Conservation (phyloP, 179 eudicot genomes). For the Carnegiea gigantea region DNA sequence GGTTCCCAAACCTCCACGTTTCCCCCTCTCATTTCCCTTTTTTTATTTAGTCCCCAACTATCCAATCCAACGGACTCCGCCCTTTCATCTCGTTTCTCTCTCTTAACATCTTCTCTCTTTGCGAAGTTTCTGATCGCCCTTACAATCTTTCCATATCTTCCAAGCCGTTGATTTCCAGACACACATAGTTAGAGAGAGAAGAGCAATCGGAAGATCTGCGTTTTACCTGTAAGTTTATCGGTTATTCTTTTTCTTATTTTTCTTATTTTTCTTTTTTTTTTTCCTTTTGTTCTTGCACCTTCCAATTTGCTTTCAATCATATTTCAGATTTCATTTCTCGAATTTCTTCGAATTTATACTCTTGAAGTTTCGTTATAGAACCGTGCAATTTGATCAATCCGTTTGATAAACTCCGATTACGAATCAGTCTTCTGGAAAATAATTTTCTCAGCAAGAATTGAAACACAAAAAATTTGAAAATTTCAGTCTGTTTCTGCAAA, state of each 20-base stretch:
- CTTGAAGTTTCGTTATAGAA: background rate
- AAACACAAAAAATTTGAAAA: background rate
- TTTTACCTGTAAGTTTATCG: background rate
- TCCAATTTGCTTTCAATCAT: background rate
- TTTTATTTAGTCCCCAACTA: slow-evolving; percentile 31
- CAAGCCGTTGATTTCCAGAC: slow-evolving; percentile 12
- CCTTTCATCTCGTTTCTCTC: slow-evolving; percentile 9
- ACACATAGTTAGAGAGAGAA: background rate
- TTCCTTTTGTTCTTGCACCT: background rate
- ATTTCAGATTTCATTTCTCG: background rate
- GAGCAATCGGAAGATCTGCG: background rate
- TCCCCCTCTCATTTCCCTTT: slow-evolving; percentile 15
- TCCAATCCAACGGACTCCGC: slow-evolving; percentile 29
- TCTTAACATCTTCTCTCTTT: background rate
- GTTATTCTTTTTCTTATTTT: background rate
- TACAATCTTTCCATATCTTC: slow-evolving; percentile 9
- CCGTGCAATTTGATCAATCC: background rate
- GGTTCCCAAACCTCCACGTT: slow-evolving; percentile 44
- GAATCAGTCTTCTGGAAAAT: background rate
- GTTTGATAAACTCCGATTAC: background rate
- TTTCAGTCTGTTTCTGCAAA: background rate
- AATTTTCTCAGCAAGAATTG: background rate
- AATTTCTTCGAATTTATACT: background rate
- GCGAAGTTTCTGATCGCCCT: slow-evolving; percentile 19
- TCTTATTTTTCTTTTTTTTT: background rate